Conservation (phyloP, 139 green algal species). For the Closterium sp. region DNA sequence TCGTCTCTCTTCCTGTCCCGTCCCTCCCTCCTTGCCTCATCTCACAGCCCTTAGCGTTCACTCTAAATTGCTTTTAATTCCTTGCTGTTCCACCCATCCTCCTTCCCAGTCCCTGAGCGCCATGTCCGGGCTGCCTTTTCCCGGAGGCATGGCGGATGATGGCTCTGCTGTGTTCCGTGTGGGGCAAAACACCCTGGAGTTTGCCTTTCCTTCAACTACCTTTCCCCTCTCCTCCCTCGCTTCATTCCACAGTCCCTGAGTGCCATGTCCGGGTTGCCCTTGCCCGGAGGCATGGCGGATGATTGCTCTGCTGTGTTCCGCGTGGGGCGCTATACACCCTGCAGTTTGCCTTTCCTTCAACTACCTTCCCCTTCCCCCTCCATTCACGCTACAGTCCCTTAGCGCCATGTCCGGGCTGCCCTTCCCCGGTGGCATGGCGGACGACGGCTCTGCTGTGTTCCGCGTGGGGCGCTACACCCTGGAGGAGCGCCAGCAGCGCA, state of each 20-base stretch:
- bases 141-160: neutral
- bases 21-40: constrained; percentile 61
- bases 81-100: constrained; percentile 67
- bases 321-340: constrained; percentile 52
- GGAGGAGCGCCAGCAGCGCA: constrained; percentile 70
- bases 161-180: neutral
- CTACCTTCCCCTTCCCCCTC: constrained; percentile 70
- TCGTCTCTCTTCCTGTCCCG: neutral
- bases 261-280: neutral
- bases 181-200: constrained; percentile 57
- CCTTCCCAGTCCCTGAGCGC: no score
- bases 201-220: no score
- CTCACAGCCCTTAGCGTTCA: no score
- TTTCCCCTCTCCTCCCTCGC: constrained; percentile 64
- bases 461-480: constrained; percentile 49
- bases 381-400: constrained; percentile 9
- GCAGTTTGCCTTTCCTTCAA: no score
- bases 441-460: neutral
- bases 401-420: neutral
- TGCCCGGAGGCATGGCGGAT: neutral
- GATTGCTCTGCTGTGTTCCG: neutral
- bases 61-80: no score
- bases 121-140: neutral
- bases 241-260: neutral
- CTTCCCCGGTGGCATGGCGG: neutral